A percentile compares a stretch with the other conserved stretches of the same genome.
These are phyloP conservation scores for Tephrocybe sp. DNA, from an alignment of 768 basidiomycete species.

Conservation along the genomic window DNA sequence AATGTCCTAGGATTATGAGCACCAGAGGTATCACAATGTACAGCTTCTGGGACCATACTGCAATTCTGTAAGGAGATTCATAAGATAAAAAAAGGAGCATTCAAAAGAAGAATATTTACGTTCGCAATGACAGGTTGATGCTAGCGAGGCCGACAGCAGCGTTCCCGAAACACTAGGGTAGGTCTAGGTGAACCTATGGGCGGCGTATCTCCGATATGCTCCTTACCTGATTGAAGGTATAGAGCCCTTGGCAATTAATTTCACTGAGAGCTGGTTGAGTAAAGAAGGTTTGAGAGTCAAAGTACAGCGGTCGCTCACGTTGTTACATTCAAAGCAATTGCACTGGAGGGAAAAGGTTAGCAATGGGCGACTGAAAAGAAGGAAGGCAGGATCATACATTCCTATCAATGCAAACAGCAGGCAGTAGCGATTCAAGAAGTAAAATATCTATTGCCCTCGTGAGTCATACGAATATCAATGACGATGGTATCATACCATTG, in stretches of 20 bases:
- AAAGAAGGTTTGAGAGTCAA: neutral
- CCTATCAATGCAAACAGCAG: constrained; percentile 64
- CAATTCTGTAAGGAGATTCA: constrained; percentile 43
- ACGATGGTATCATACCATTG: constrained; percentile 42
- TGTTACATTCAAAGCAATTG: constrained; percentile 57
- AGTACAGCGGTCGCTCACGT: constrained; percentile 28
- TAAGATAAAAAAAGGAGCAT: neutral
- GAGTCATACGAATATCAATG: neutral
- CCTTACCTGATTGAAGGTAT: constrained; percentile 61
- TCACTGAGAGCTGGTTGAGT: constrained; percentile 26
- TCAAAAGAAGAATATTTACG: constrained; percentile 37
- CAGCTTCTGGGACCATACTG: constrained; percentile 62
- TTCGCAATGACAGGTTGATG: constrained; percentile 66
- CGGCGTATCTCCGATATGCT: neutral
- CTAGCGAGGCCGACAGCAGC: constrained; percentile 67
- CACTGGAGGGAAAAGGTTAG: constrained; percentile 30
- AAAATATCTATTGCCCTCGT: constrained; percentile 45
- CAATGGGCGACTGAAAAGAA: constrained; percentile 1
- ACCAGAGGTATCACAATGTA: constrained; percentile 52
- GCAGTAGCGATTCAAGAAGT: constrained; percentile 68
- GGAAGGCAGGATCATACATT: constrained; percentile 44
- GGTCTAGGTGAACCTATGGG: neutral
- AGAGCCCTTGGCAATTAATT: constrained; percentile 64
- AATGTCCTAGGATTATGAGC: constrained; percentile 61
- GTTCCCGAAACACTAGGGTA: constrained; percentile 54